A percentile compares a stretch with the other conserved stretches of the same genome.
These are phyloP conservation scores for Kurtzmaniella quercitrusa DNA, from an alignment of 1,139 yeast species.

Conservation along the genomic window DNA sequence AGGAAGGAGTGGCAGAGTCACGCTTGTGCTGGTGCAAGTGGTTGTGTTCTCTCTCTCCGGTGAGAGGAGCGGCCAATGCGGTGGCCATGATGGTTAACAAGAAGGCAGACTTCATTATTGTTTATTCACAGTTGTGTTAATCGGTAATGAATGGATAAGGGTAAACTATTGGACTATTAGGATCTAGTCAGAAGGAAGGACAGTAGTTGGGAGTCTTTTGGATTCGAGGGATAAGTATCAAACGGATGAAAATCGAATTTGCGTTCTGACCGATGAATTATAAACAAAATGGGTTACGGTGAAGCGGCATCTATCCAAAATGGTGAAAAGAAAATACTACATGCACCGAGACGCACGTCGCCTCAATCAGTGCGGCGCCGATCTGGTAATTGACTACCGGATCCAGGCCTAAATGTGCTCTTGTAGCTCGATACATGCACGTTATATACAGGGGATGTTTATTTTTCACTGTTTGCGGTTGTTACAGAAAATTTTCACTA, in stretches of 20 bases:
- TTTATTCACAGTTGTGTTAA: not conserved
- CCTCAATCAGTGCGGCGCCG: not conserved
- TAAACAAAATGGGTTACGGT: conserved; percentile 1
- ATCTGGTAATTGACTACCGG: not conserved
- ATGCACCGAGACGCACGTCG: not conserved
- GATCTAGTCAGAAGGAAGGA: conserved; percentile 5
- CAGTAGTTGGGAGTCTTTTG: conserved; percentile 6
- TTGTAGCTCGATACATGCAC: not conserved
- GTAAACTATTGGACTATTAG: not conserved
- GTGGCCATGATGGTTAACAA: conserved; percentile 19
- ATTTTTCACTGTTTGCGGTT: not conserved
- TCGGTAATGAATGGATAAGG: not conserved
- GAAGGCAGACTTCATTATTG: conserved; percentile 12
- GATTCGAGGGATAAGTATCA: not conserved
- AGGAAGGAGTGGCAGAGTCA: conserved; percentile 32
- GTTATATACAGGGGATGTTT: not conserved
- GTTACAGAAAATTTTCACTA: not conserved
- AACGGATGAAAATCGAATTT: not conserved
- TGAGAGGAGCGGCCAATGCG: conserved; percentile 29
- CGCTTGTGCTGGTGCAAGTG: conserved; percentile 37
- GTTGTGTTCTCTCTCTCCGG: conserved; percentile 18
- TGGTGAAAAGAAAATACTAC: not conserved
- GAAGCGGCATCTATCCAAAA: not conserved
- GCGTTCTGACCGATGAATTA: not conserved
- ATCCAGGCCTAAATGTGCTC: not conserved